phyloP scores from a whole-genome alignment of 495 filamentous ascomycete genomes.

The Penicillium chermesinum region DNA sequence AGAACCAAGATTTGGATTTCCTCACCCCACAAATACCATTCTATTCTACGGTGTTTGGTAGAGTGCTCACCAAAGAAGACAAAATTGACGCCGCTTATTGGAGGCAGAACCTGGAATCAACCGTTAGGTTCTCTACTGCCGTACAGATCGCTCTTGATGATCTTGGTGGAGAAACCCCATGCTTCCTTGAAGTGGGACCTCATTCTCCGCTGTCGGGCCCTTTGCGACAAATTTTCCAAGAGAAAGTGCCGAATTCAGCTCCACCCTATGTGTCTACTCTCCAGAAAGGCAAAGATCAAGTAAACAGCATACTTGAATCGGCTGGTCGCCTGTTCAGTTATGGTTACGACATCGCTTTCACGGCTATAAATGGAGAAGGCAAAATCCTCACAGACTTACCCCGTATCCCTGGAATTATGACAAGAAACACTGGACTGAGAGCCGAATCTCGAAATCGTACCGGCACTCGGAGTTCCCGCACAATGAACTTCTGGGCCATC shows the following conservation, averaged over 20 bases:
- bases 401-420: conserved; percentile 48
- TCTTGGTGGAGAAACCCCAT: background rate
- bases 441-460: conserved; percentile 37
- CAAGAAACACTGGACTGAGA: conserved; percentile 41
- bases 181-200: conserved; percentile 54
- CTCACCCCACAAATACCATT: background rate
- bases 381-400: conserved; percentile 35
- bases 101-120: conserved; percentile 22
- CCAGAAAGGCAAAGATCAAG: conserved; percentile 9
- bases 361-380: conserved; percentile 12
- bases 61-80: background rate
- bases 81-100: conserved; percentile 36
- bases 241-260: background rate
- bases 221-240: conserved; percentile 37
- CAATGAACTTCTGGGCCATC: conserved; percentile 42
- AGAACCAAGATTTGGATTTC: background rate
- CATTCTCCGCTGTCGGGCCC: conserved; percentile 55
- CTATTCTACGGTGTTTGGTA: conserved; percentile 1
- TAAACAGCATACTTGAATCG: conserved; percentile 16
- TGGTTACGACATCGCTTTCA: conserved; percentile 16
- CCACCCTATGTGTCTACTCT: conserved; percentile 29
- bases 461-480: conserved; percentile 37
- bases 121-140: conserved; percentile 20
- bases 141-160: conserved; percentile 8
- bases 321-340: conserved; percentile 25